A percentile compares a stretch with the other conserved stretches of the same genome.
phyloP scores from a whole-genome alignment of 2,329 filamentous ascomycete genomes.

The Orbilia blumenaviensis region DNA sequence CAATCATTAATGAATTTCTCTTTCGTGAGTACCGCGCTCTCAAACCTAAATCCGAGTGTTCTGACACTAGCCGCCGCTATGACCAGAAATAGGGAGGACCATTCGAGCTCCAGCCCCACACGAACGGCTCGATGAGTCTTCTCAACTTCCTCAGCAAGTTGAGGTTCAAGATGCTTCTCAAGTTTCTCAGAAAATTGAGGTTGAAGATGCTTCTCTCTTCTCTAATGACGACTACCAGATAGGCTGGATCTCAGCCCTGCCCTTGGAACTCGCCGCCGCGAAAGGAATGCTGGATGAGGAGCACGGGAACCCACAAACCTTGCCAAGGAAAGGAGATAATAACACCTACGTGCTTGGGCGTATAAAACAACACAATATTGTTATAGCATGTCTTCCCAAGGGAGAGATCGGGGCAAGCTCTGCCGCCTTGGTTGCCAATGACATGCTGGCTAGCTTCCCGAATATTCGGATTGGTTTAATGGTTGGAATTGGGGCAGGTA shows the following conservation, averaged over 20 bases:
- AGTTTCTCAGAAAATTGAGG: too few relatives aligned
- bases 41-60: too few relatives aligned
- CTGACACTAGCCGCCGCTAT: too few relatives aligned
- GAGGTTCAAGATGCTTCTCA: too few relatives aligned
- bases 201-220: too few relatives aligned
- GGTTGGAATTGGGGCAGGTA: constrained; percentile 59
- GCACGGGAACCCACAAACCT: constrained; percentile 25
- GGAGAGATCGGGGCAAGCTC: constrained; percentile 56
- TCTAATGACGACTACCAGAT: constrained; percentile 21
- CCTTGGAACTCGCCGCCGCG: constrained; percentile 48
- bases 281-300: constrained; percentile 55
- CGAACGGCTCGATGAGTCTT: too few relatives aligned
- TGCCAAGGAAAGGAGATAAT: constrained; percentile 24
- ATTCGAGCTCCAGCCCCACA: too few relatives aligned
- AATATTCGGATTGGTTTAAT: constrained; percentile 62
- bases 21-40: too few relatives aligned
- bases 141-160: too few relatives aligned
- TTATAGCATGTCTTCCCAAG: constrained; percentile 58
- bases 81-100: too few relatives aligned
- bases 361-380: constrained; percentile 56
- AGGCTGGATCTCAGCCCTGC: constrained; percentile 53
- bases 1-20: too few relatives aligned
- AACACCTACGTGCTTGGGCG: constrained; percentile 57
- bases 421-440: constrained; percentile 59
- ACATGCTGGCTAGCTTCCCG: constrained; percentile 59